Evolutionary conservation across 164 flowering plant species (phyloP).

Genomic region (Taxillus chinensis): DNA sequence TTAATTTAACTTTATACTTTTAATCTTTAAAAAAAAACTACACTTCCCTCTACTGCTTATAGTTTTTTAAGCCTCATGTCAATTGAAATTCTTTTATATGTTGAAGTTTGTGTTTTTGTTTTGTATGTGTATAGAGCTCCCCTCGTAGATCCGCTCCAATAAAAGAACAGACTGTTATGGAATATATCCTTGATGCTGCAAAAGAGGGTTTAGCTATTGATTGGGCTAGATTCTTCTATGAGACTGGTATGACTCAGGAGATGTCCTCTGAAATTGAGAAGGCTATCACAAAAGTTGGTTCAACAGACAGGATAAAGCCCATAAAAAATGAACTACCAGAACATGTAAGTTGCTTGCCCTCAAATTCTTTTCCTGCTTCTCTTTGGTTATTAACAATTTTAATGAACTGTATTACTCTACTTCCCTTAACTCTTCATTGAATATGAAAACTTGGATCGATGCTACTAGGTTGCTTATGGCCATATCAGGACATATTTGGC

Average conservation of each 20-base stretch:
- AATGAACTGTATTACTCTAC: too few relatives aligned
- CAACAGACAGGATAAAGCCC: slow-evolving; percentile 46
- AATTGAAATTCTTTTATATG: too few relatives aligned
- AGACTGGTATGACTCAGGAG: slow-evolving; percentile 28
- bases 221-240: slow-evolving; percentile 43
- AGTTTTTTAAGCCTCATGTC: too few relatives aligned
- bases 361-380: too few relatives aligned
- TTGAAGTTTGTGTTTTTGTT: neutral
- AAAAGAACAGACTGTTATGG: slow-evolving; percentile 41
- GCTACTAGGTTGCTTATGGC: slow-evolving; percentile 33
- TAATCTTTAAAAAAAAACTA: too few relatives aligned
- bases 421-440: neutral
- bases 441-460: neutral
- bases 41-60: too few relatives aligned
- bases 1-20: too few relatives aligned
- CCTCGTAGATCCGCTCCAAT: slow-evolving; percentile 55
- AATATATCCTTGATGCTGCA: slow-evolving; percentile 46
- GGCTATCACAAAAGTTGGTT: slow-evolving; percentile 41
- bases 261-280: slow-evolving; percentile 19
- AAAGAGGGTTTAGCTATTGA: slow-evolving; percentile 35
- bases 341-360: slow-evolving; percentile 21
- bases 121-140: slow-evolving; percentile 27
- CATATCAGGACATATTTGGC: slow-evolving; percentile 35
- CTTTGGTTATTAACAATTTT: too few relatives aligned
- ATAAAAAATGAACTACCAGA: slow-evolving; percentile 53